Evolutionary conservation across 306 rosid species (phyloP).

Genomic region (Citrullus colocynthis): DNA sequence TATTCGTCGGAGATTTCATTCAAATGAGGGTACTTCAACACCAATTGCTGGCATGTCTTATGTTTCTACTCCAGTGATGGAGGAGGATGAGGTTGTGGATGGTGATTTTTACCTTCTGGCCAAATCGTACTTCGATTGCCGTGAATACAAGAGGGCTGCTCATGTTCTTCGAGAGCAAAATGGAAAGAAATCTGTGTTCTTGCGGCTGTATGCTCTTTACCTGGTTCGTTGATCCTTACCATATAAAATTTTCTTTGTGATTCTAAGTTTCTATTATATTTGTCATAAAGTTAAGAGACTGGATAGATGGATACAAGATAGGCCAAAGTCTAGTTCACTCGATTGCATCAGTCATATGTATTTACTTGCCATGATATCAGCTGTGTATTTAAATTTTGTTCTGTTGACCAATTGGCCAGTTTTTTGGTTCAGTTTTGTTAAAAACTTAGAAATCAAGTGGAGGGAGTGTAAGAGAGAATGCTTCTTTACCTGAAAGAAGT

Average conservation of each 20-base stretch:
- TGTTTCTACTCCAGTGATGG: constrained; percentile 83
- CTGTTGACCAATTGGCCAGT: background rate
- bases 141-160: constrained; percentile 82
- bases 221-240: constrained; percentile 34
- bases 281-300: background rate
- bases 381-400: background rate
- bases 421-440: background rate
- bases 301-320: background rate
- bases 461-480: background rate
- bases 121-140: constrained; percentile 75
- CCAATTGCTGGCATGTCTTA: constrained; percentile 71
- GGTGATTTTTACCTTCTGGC: constrained; percentile 78
- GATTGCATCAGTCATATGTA: background rate
- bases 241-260: background rate
- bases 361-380: background rate
- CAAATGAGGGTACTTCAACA: constrained; percentile 41
- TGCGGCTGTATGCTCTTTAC: constrained; percentile 75
- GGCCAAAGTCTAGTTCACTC: background rate
- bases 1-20: constrained; percentile 65
- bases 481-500: background rate
- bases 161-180: constrained; percentile 76
- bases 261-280: background rate
- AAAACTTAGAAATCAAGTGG: background rate
- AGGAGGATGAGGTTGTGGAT: constrained; percentile 76
- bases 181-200: constrained; percentile 61